Base-by-base conservation (phyloP, 2,329 filamentous ascomycete species). In the Alternaria infectoria region DNA sequence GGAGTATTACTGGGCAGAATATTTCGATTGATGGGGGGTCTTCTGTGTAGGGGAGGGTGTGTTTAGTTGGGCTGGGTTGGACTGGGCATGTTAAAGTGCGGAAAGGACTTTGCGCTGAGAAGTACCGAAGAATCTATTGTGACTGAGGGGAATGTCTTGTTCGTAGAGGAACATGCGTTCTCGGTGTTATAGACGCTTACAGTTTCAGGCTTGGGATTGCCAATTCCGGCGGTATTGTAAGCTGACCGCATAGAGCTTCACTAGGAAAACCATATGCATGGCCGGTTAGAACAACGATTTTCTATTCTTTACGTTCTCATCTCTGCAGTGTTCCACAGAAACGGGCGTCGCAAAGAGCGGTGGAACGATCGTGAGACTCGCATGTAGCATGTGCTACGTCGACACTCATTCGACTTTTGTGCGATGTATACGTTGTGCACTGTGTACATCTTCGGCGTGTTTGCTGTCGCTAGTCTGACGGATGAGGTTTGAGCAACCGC, bases 1-100 rank as follows among this genome's bases (percentile, higher is more conserved):
- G 73, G 44, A 79, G 76, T 64, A 73, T 75, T 15, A 80, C 79
- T 10, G 79, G 79, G 4, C 77, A 80, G 66, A 80, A 80, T 58
- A 66, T 80, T 19, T 70, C 71, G 50, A 76, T 80, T 45, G 79
- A 80, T 73, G 74, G 77, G 8, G 79, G 78, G 0, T 76, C 71
- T 1, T 76, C 74, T 6, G 55, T 62, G 15, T 62, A 59, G 44
- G 12, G 12, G 43, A 21, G 43, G 12, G 19, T 19, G 43, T 46
- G 44, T 2, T 8, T 46, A 7, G 44, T 46, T 21, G 12, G 7
- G 13, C 8, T 5, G 21, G 21, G 45, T 40, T 17, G 15, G 5
- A 40, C 9, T 40, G 9, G 36, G 36, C 15, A 40, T 40, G 36
- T 40, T 40, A 5, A 10, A 40, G 23, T 6, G 44, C 2, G 1